Conservation (phyloP, 345 rosid species). For the Noccaea caerulescens region DNA sequence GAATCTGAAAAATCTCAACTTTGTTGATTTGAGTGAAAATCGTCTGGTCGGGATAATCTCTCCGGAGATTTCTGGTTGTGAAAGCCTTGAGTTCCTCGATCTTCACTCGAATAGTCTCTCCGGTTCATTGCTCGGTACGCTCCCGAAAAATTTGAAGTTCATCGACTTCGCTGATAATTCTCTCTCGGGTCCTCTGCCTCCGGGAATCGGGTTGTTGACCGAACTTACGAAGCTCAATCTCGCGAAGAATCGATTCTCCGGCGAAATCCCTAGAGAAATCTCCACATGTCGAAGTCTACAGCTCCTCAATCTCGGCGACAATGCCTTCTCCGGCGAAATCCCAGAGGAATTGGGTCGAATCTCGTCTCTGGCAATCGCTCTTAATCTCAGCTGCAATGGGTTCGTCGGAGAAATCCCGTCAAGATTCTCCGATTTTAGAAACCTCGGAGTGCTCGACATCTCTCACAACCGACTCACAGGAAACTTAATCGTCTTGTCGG, state of each 20-base stretch:
- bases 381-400: conserved; percentile 80
- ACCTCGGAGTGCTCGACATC: conserved; percentile 70
- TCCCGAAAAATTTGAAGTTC: conserved; percentile 46
- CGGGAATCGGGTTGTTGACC: conserved; percentile 60
- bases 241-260: conserved; percentile 61
- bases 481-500: conserved; percentile 57
- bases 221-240: conserved; percentile 78
- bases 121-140: conserved; percentile 61
- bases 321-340: conserved; percentile 62
- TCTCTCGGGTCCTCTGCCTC: conserved; percentile 59
- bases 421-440: conserved; percentile 59
- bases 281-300: conserved; percentile 74
- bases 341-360: conserved; percentile 68
- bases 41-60: conserved; percentile 66
- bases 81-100: conserved; percentile 73
- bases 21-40: conserved; percentile 75
- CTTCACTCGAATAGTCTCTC: conserved; percentile 73
- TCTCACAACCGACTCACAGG: conserved; percentile 78
- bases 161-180: conserved; percentile 71
- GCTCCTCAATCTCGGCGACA: conserved; percentile 72
- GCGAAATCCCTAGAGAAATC: conserved; percentile 65
- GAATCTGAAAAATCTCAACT: conserved; percentile 60
- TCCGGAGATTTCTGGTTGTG: conserved; percentile 62
- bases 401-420: conserved; percentile 64
- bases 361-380: conserved; percentile 71